Evolutionary conservation across 2,329 filamentous ascomycete species (phyloP).

Genomic region (Chlorencoelia australis): DNA sequence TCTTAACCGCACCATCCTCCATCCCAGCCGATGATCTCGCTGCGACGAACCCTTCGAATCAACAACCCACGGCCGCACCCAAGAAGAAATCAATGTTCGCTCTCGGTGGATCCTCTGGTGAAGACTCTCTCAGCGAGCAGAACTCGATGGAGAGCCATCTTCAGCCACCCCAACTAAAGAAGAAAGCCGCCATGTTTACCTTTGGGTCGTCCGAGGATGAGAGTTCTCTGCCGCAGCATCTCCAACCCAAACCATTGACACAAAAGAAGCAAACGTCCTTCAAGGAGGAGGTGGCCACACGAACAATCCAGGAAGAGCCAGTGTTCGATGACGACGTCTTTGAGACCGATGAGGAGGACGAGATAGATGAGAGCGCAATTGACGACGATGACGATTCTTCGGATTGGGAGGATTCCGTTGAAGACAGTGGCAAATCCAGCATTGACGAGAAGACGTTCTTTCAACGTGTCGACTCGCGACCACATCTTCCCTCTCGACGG

Average conservation of each 20-base stretch:
- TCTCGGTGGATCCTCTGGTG: conserved; percentile 29
- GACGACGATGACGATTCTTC: conserved; percentile 54
- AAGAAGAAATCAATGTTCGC: conserved; percentile 47
- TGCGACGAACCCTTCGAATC: conserved; percentile 36
- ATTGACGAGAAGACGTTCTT: conserved; percentile 74
- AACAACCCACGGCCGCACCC: conserved; percentile 61
- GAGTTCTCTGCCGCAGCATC: conserved; percentile 51
- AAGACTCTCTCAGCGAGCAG: conserved; percentile 28
- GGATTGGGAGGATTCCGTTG: conserved; percentile 56
- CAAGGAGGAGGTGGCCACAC: conserved; percentile 61
- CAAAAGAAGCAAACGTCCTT: conserved; percentile 76
- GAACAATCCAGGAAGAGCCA: conserved; percentile 50
- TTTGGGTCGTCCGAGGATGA: conserved; percentile 80
- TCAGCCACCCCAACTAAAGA: conserved; percentile 26
- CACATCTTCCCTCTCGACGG: conserved; percentile 72
- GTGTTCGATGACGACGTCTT: conserved; percentile 44
- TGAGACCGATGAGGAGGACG: conserved; percentile 54
- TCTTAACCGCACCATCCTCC: conserved; percentile 28
- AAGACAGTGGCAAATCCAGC: conserved; percentile 75
- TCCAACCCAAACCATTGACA: conserved; percentile 31
- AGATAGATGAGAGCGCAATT: conserved; percentile 75
- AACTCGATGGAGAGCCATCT: conserved; percentile 20
- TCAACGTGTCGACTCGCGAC: conserved; percentile 80
- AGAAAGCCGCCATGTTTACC: conserved; percentile 55
- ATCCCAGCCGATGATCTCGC: conserved; percentile 43